A percentile compares a stretch with the other conserved stretches of the same genome.
Conservation (phyloP, 108 stramenopile species). For the Pseudonitzschia multistriata region DNA sequence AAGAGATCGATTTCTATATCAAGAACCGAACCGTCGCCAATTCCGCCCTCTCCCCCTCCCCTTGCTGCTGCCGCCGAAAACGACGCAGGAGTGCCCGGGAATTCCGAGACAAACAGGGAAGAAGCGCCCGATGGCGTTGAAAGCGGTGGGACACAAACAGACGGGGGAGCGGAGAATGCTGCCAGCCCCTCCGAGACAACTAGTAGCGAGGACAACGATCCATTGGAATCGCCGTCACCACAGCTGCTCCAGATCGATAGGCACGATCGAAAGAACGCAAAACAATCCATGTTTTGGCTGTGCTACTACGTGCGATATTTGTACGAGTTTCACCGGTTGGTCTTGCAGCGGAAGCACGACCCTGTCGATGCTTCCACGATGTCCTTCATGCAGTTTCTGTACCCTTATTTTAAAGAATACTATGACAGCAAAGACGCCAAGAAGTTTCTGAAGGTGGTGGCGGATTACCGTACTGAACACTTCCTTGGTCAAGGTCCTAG, state of each 20-base stretch:
- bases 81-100: neutral
- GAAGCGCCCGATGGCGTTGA: neutral
- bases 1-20: neutral
- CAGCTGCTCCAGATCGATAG: neutral
- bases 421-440: neutral
- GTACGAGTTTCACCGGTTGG: constrained; percentile 4
- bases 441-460: neutral
- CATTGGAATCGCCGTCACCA: too few species aligned
- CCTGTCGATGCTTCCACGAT: constrained; percentile 9
- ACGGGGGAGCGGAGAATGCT: neutral
- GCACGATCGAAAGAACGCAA: neutral
- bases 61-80: neutral
- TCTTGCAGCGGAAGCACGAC: neutral
- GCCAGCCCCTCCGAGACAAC: neutral
- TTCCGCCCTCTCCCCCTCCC: too few species aligned
- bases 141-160: too few species aligned
- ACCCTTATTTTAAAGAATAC: neutral
- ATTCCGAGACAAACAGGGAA: neutral
- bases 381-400: constrained; percentile 2
- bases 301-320: constrained; percentile 1
- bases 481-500: neutral
- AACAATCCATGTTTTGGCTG: constrained; percentile 15
- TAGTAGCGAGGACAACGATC: neutral
- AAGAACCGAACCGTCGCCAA: neutral
- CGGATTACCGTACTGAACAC: constrained; percentile 2